Conservation (phyloP, 2,329 filamentous ascomycete species). For the Fusarium mangiferae region DNA sequence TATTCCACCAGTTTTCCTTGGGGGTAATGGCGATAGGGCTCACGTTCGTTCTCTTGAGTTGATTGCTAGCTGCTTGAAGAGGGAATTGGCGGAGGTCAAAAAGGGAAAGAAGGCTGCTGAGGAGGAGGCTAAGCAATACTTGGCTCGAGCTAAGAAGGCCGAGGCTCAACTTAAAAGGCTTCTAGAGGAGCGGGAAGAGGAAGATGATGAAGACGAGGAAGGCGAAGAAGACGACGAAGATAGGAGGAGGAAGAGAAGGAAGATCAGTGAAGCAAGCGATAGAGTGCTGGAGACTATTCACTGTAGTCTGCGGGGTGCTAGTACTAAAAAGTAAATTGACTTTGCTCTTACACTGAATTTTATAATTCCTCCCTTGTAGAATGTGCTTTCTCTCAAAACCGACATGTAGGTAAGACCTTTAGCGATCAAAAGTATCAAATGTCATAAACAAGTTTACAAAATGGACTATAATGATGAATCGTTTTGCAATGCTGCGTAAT, state of each 20-base stretch:
- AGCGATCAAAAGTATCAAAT: no score
- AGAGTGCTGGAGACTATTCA: background rate
- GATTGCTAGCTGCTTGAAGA: background rate
- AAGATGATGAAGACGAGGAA: background rate
- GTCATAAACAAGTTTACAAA: no score
- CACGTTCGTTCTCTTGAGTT: background rate
- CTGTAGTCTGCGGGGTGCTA: background rate
- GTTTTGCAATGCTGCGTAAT: no score
- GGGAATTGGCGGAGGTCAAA: background rate
- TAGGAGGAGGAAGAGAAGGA: background rate
- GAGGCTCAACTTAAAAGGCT: background rate
- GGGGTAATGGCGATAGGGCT: background rate
- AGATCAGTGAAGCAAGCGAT: background rate
- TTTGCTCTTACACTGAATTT: background rate
- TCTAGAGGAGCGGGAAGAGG: background rate
- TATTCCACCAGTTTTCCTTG: background rate
- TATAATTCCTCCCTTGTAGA: rapidly evolving
- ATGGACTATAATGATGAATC: no score
- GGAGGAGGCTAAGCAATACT: background rate
- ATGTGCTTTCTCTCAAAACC: rapidly evolving
- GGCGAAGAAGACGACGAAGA: background rate
- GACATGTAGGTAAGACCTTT: no score
- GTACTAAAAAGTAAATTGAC: background rate
- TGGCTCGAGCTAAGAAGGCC: background rate
- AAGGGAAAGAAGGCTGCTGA: background rate